Evolutionary conservation across 2,329 filamentous ascomycete species (phyloP).

Genomic region (Tolypocladium nubicola): DNA sequence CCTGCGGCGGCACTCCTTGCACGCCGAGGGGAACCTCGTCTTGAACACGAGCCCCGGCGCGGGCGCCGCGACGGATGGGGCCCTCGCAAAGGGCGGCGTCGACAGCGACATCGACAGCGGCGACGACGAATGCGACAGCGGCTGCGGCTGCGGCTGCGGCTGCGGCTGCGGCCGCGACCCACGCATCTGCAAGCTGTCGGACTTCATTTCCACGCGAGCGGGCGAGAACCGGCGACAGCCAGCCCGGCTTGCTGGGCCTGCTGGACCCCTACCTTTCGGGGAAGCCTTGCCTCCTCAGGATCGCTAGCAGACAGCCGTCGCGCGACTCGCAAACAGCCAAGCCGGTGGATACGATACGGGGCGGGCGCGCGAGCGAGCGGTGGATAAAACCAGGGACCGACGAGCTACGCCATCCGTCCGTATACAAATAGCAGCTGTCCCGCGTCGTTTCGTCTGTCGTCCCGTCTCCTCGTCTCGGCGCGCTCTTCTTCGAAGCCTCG

Average conservation of each 20-base stretch:
- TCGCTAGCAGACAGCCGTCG: not conserved
- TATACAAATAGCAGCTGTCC: not conserved
- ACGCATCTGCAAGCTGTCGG: conserved; percentile 21
- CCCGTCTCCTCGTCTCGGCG: not conserved
- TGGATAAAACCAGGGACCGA: not conserved
- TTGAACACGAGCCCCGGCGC: conserved; percentile 6
- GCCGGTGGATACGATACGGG: not conserved
- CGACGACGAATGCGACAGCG: conserved; percentile 1
- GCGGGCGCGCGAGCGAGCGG: not conserved
- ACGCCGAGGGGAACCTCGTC: conserved; percentile 27
- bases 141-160: too few relatives aligned
- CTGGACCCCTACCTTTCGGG: not conserved
- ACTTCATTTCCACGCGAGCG: conserved; percentile 13
- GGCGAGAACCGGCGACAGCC: not conserved
- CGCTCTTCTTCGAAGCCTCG: not conserved
- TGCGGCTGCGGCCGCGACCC: conserved; percentile 1
- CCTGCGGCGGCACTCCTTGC: conserved; percentile 38
- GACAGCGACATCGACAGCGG: conserved; percentile 8
- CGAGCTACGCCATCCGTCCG: not conserved
- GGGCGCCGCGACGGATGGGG: not conserved
- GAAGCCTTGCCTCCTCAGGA: not conserved
- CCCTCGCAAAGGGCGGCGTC: too few relatives aligned
- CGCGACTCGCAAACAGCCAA: not conserved
- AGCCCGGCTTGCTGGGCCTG: not conserved
- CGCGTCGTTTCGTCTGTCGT: not conserved